Evolutionary conservation across 2,329 filamentous ascomycete genomes (phyloP).

Genomic region (Penicillium sp.): DNA sequence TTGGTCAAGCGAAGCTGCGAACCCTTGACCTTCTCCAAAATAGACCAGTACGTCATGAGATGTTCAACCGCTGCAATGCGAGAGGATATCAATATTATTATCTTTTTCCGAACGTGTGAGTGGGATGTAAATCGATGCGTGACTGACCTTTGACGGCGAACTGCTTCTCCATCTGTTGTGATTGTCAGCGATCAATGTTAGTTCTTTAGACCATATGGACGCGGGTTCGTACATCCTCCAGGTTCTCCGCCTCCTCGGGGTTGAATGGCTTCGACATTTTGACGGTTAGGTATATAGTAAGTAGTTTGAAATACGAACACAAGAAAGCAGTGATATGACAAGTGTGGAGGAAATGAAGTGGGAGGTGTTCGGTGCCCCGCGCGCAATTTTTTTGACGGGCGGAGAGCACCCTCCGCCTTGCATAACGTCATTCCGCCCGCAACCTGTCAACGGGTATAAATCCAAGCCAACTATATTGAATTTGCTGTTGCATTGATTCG

Average conservation of each 20-base stretch:
- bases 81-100: slow-evolving; percentile 8
- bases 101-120: neutral
- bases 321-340: neutral
- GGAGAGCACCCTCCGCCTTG: slow-evolving; percentile 22
- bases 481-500: neutral
- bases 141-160: slow-evolving; percentile 86
- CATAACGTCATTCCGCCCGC: slow-evolving; percentile 20
- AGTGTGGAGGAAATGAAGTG: slow-evolving; percentile 6
- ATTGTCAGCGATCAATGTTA: slow-evolving; percentile 23
- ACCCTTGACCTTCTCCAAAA: slow-evolving; percentile 85
- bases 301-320: neutral
- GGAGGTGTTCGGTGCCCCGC: slow-evolving; percentile 27
- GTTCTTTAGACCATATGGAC: neutral
- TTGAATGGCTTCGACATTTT: slow-evolving; percentile 49
- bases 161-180: slow-evolving; percentile 87
- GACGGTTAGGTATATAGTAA: slow-evolving; percentile 6
- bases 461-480: neutral
- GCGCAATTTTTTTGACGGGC: slow-evolving; percentile 34
- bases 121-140: neutral
- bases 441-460: neutral
- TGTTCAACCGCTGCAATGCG: slow-evolving; percentile 71
- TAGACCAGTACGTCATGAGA: slow-evolving; percentile 94
- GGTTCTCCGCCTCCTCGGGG: slow-evolving; percentile 65
- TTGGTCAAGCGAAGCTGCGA: slow-evolving; percentile 89
- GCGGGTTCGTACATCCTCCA: slow-evolving; percentile 59